Conservation (phyloP, 805 yeast species). For the Teunomyces tritomae region DNA sequence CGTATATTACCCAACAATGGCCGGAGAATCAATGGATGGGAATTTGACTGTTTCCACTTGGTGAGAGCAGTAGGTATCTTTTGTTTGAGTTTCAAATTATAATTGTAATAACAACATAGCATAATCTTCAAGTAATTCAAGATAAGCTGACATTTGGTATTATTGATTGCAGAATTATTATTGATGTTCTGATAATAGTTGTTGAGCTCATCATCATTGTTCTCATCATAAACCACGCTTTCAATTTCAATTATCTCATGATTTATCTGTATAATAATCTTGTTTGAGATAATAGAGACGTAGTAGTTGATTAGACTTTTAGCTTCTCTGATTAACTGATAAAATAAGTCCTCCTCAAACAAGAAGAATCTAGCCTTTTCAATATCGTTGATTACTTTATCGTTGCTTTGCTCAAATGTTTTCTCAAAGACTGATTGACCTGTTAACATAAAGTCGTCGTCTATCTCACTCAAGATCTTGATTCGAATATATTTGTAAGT, state of each 20-base stretch:
- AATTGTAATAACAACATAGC: slow-evolving; percentile 57
- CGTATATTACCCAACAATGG: slow-evolving; percentile 59
- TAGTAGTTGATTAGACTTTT: slow-evolving; percentile 63
- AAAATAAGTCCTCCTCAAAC: slow-evolving; percentile 87
- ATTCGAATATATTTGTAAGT: slow-evolving; percentile 54
- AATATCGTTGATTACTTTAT: slow-evolving; percentile 51
- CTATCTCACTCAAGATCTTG: slow-evolving; percentile 53
- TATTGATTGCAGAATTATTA: slow-evolving; percentile 28
- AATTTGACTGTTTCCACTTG: slow-evolving; percentile 42
- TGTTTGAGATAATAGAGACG: slow-evolving; percentile 62
- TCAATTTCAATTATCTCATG: slow-evolving; percentile 73
- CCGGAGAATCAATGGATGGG: slow-evolving; percentile 48
- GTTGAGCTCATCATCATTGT: slow-evolving; percentile 36
- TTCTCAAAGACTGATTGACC: slow-evolving; percentile 51
- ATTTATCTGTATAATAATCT: slow-evolving; percentile 61
- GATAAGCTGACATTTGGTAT: slow-evolving; percentile 52
- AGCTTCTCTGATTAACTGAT: slow-evolving; percentile 75
- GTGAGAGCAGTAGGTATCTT: slow-evolving; percentile 47
- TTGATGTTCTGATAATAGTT: slow-evolving; percentile 30
- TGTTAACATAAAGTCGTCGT: slow-evolving; percentile 51
- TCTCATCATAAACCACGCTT: slow-evolving; percentile 45
- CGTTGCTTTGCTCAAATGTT: slow-evolving; percentile 40
- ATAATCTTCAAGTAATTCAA: slow-evolving; percentile 54
- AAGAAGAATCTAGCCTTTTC: slow-evolving; percentile 67
- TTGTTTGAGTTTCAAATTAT: slow-evolving; percentile 41